Percentiles rank a stretch among this genome's conserved stretches.
phyloP scores from a whole-genome alignment of 106 monocot genomes.

The Posidonia australis region DNA sequence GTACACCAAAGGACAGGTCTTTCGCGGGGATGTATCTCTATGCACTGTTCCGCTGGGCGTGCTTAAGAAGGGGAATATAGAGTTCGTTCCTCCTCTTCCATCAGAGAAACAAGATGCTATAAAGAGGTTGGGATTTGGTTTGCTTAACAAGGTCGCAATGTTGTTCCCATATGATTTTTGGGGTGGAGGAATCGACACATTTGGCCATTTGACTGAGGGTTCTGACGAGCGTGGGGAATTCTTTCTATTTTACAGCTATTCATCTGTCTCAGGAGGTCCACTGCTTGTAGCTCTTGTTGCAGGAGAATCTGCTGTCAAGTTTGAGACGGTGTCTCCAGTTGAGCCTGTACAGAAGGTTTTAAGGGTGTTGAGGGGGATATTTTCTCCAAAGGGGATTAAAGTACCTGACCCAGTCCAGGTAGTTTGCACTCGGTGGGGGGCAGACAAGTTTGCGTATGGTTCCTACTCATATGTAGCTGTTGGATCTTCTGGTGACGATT shows the following conservation, averaged over 20 bases:
- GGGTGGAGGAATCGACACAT: conserved; percentile 84
- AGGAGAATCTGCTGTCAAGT: conserved; percentile 80
- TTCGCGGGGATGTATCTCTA: conserved; percentile 67
- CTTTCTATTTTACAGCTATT: conserved; percentile 92
- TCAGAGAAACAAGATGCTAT: conserved; percentile 71
- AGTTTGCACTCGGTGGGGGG: conserved; percentile 86
- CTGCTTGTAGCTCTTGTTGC: conserved; percentile 86
- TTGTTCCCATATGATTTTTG: conserved; percentile 85
- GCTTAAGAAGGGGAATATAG: conserved; percentile 65
- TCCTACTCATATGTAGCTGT: conserved; percentile 89
- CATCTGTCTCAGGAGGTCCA: conserved; percentile 89
- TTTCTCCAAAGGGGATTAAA: conserved; percentile 72
- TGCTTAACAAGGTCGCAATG: conserved; percentile 90
- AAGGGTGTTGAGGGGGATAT: conserved; percentile 51
- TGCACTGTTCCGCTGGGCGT: conserved; percentile 95
- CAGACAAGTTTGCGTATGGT: conserved; percentile 74
- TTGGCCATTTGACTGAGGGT: conserved; percentile 73
- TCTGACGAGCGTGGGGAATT: conserved; percentile 70
- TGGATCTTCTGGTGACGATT: conserved; percentile 96
- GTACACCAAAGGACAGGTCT: conserved; percentile 50
- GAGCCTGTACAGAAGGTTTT: conserved; percentile 52
- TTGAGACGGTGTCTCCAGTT: conserved; percentile 48
- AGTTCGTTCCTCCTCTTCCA: conserved; percentile 71
- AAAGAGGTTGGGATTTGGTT: conserved; percentile 68
- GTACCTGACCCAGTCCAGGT: conserved; percentile 84